phyloP scores from a whole-genome alignment of 2,329 filamentous ascomycete genomes.

The Clarireedia hainanense region DNA sequence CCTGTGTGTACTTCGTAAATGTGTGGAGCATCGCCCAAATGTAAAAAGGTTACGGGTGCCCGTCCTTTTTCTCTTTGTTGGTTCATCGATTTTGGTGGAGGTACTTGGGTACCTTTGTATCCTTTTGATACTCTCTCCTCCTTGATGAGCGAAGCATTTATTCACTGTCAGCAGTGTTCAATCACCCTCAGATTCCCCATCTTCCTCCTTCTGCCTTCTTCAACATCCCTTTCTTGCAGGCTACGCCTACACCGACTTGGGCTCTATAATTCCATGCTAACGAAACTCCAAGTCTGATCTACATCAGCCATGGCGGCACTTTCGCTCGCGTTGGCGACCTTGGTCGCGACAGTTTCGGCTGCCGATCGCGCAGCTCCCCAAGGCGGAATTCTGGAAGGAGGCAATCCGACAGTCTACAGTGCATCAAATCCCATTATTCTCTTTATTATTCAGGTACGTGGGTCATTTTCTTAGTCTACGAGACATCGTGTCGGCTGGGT shows the following conservation, averaged over 20 bases:
- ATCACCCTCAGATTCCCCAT: no score
- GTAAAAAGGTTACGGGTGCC: no score
- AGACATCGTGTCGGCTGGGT: neutral
- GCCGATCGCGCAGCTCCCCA: conserved; percentile 34
- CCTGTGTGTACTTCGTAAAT: no score
- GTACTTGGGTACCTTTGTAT: neutral
- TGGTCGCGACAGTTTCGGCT: conserved; percentile 8
- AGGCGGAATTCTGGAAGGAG: conserved; percentile 56
- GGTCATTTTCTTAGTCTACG: neutral
- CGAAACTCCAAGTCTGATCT: neutral
- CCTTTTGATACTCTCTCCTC: neutral
- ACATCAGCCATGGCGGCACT: neutral
- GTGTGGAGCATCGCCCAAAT: no score
- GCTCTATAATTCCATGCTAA: neutral
- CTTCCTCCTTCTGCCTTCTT: neutral
- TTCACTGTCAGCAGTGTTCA: no score
- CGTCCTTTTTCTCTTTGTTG: no score
- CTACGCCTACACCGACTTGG: neutral
- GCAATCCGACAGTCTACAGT: conserved; percentile 54
- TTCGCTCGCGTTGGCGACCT: neutral
- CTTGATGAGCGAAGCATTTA: no score
- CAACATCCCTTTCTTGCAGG: neutral
- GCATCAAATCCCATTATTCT: conserved; percentile 56
- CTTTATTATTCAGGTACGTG: conserved; percentile 59
- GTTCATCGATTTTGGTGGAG: neutral